These are phyloP conservation scores for Coemansia nantahalensis DNA, from an alignment of 192 early-diverging fungal genomes.

Conservation along the genomic window DNA sequence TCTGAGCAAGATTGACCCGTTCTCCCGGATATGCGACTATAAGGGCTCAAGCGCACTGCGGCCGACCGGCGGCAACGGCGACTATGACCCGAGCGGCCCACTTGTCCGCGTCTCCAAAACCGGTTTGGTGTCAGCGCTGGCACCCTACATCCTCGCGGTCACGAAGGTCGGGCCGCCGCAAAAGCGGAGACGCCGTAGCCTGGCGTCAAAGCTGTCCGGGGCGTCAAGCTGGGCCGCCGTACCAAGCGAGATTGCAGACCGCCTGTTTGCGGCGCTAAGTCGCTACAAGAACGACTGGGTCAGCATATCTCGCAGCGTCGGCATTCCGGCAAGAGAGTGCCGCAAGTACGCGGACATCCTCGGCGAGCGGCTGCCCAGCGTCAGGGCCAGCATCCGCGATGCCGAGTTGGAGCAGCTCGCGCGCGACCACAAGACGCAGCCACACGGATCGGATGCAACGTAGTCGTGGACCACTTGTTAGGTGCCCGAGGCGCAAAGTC, in stretches of 20 bases:
- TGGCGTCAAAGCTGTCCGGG: neutral
- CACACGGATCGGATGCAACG: no score
- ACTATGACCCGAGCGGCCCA: slow-evolving; percentile 25
- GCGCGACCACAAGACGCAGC: neutral
- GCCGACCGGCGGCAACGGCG: slow-evolving; percentile 28
- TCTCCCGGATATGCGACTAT: slow-evolving; percentile 18
- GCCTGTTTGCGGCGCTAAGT: slow-evolving; percentile 31
- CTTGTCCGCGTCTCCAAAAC: slow-evolving; percentile 5
- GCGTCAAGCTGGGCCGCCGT: neutral
- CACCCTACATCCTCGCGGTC: slow-evolving; percentile 28
- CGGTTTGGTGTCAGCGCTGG: slow-evolving; percentile 7
- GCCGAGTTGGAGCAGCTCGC: slow-evolving; percentile 20
- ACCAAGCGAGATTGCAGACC: slow-evolving; percentile 16
- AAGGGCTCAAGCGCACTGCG: slow-evolving; percentile 30
- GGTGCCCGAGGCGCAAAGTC: no score
- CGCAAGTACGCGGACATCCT: slow-evolving; percentile 14
- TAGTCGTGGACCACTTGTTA: no score
- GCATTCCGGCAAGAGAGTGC: slow-evolving; percentile 16
- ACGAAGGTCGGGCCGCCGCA: neutral
- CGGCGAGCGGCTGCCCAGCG: slow-evolving; percentile 9
- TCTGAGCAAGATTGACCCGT: slow-evolving; percentile 30
- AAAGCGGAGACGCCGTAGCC: neutral
- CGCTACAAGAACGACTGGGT: slow-evolving; percentile 40
- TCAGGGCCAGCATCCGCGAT: slow-evolving; percentile 10
- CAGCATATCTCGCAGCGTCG: slow-evolving; percentile 32